Conservation (phyloP, 805 yeast species). For the Ogataea sp. region DNA sequence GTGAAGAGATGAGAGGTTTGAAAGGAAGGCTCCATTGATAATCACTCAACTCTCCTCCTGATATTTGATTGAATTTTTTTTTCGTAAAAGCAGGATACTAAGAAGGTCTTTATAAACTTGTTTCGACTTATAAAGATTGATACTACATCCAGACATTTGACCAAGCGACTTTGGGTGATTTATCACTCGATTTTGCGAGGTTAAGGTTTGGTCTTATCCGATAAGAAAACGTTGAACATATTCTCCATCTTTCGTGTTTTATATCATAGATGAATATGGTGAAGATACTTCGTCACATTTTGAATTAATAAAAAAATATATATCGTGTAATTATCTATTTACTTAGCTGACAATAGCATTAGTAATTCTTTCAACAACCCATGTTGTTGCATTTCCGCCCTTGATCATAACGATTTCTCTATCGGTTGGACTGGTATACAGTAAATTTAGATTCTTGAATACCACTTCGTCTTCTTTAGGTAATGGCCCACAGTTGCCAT, state of each 20-base stretch:
- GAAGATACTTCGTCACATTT: constrained; percentile 70
- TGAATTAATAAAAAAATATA: too few relatives aligned
- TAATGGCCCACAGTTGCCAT: constrained; percentile 93
- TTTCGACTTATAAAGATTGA: background rate
- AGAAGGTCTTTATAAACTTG: background rate
- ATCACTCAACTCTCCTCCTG: too few relatives aligned
- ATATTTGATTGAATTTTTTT: too few relatives aligned
- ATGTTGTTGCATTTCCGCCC: constrained; percentile 66
- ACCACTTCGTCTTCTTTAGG: constrained; percentile 24
- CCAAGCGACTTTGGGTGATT: too few relatives aligned
- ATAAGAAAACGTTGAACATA: constrained; percentile 67
- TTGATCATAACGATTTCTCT: constrained; percentile 20
- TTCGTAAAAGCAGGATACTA: background rate
- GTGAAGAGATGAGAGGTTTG: background rate
- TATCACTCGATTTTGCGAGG: too few relatives aligned
- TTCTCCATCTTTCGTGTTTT: constrained; percentile 60
- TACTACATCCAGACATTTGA: too few relatives aligned
- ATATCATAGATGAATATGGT: constrained; percentile 62
- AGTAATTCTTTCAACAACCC: constrained; percentile 43
- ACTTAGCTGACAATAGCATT: background rate
- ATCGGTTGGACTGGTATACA: constrained; percentile 22
- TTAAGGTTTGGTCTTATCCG: constrained; percentile 44
- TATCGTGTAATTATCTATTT: background rate
- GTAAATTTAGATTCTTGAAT: constrained; percentile 27
- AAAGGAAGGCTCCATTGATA: background rate